Conservation (phyloP, 1,139 yeast genomes). For the Taiozyma sp. region DNA sequence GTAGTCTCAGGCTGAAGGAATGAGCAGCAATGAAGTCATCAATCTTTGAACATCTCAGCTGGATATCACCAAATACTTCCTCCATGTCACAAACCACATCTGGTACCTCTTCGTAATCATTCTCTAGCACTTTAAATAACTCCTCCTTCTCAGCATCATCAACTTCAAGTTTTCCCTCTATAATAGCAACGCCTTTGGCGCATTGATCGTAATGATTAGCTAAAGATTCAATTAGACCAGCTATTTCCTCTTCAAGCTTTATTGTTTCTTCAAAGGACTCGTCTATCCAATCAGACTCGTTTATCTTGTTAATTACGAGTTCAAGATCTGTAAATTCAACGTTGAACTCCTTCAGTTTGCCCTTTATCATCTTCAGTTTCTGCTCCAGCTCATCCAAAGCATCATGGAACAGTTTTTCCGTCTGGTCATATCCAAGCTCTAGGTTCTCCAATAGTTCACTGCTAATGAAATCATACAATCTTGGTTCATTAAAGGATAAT, state of each 20-base stretch:
- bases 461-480: conserved; percentile 40
- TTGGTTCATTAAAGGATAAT: conserved; percentile 19
- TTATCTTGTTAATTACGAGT: conserved; percentile 13
- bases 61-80: conserved; percentile 27
- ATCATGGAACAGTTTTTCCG: conserved; percentile 24
- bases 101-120: conserved; percentile 34
- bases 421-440: conserved; percentile 11
- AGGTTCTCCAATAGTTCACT: conserved; percentile 30
- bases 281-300: conserved; percentile 6
- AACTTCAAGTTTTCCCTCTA: conserved; percentile 21
- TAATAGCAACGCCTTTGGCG: conserved; percentile 31
- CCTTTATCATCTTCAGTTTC: conserved; percentile 9
- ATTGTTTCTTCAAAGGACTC: conserved; percentile 34
- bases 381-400: conserved; percentile 19
- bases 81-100: conserved; percentile 29
- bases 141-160: conserved; percentile 26
- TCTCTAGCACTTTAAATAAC: conserved; percentile 33
- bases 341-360: conserved; percentile 19
- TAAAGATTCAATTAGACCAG: conserved; percentile 59
- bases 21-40: conserved; percentile 6
- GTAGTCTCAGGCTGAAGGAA: neutral
- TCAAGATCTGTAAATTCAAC: conserved; percentile 16
- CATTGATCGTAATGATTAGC: conserved; percentile 86
- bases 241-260: conserved; percentile 64
- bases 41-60: conserved; percentile 26